Base-by-base conservation (phyloP, 352 stramenopile species). In the Pythium monospermum region DNA sequence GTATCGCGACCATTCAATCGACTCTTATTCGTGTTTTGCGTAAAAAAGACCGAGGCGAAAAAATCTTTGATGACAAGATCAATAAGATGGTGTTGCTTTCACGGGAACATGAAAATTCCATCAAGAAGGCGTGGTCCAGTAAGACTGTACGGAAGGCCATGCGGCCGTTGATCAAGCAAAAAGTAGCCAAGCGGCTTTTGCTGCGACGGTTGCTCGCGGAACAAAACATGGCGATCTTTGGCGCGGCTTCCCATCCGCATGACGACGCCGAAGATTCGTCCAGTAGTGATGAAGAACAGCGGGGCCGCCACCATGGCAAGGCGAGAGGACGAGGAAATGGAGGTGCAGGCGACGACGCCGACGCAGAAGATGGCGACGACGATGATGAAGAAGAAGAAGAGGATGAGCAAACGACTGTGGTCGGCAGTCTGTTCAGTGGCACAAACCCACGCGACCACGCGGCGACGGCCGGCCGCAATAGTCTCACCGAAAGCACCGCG, bases 51-150 rank as follows among this genome's bases (percentile, higher is more conserved):
- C 76, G 79, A 13, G 83, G 82, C 22, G 81, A 92, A 52, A 69
- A 66, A 19, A 72, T 92, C 39, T 66, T 89, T 32, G 80, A 92
- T 43, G 68, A 80, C 22, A 83, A 85, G 37, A 86, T 88, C 39
- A 64, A 80, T 56, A 92, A 92, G 52, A 88, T 89, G 25, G 83
- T 94, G 21, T 69, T 91, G 64, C 69, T 94, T 15, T 92, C 81
- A 28, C 76, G 81, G 43, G 81, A 94, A 58, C 80, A 92, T 47
- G 83, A 94, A 52, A 91, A 86, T 46, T 85, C 82, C 10, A 88
- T 87, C 55, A 92, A 94, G 53, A 92, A 91, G 41, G 83, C 81
- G 2, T 94, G 83, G 81, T 91, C 77, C 10, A 91, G 78, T 57
- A 94, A 94, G 57, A 78, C 75, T 41, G 79, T 94, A 27, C 80